Evolutionary conservation across 2,329 filamentous ascomycete species (phyloP).

Genomic region (Fusarium sambucinum): DNA sequence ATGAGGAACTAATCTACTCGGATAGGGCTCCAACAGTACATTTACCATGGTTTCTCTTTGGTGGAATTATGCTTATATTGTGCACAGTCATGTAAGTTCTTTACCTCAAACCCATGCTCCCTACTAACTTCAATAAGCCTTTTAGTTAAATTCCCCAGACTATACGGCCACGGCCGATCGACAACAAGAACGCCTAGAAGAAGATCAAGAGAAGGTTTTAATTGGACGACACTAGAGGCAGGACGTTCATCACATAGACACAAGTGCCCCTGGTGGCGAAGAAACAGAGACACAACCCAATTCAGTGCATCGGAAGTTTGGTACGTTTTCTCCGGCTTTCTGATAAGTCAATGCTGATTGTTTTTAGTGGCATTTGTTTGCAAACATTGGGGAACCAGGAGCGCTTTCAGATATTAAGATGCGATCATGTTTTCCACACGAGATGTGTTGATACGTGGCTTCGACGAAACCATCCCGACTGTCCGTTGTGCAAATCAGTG

Average conservation of each 20-base stretch:
- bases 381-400: neutral
- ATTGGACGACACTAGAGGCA: neutral
- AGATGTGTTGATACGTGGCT: slow-evolving; percentile 6
- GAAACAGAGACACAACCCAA: neutral
- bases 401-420: neutral
- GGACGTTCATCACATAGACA: neutral
- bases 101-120: fast-evolving
- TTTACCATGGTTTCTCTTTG: slow-evolving; percentile 23
- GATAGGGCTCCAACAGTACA: slow-evolving; percentile 13
- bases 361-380: neutral
- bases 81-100: slow-evolving; percentile 1
- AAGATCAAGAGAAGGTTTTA: neutral
- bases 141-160: neutral
- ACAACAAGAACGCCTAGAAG: neutral
- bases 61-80: slow-evolving; percentile 14
- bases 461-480: neutral
- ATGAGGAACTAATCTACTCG: neutral
- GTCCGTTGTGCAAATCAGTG: slow-evolving; percentile 17
- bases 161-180: neutral
- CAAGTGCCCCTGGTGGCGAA: neutral
- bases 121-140: neutral
- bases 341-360: fast-evolving
- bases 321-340: neutral
- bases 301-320: slow-evolving; percentile 8
- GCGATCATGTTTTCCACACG: slow-evolving; percentile 12